These are phyloP conservation scores for Aegle marmelos DNA, from an alignment of 345 rosid genomes.

Conservation along the genomic window DNA sequence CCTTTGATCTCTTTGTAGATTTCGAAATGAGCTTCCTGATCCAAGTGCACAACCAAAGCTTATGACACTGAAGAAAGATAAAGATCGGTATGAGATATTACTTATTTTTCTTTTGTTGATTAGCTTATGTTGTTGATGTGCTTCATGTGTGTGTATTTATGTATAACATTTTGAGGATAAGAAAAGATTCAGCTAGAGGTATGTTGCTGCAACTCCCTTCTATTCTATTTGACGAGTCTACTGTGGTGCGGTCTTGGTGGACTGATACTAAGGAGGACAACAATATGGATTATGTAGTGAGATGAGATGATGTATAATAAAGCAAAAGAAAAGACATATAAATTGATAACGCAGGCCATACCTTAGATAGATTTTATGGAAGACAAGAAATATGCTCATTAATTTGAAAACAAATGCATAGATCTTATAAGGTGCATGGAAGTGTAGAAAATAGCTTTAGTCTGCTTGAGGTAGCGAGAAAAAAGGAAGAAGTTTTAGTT, in stretches of 20 bases:
- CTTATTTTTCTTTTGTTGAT: constrained; percentile 4
- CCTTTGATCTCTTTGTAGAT: constrained; percentile 43
- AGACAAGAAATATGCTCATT: neutral
- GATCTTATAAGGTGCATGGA: neutral
- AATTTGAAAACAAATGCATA: neutral
- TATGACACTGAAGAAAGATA: constrained; percentile 74
- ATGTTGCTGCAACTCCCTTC: neutral
- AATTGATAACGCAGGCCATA: neutral
- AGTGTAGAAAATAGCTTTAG: neutral
- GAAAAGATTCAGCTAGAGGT: neutral
- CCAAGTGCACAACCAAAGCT: constrained; percentile 89
- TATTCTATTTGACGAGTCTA: neutral
- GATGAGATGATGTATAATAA: neutral
- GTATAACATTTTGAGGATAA: neutral
- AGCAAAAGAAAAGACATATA: neutral
- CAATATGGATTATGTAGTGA: neutral
- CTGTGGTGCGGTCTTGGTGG: neutral
- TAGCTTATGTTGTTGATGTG: neutral
- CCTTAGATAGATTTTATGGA: neutral
- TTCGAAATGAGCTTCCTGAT: constrained; percentile 97
- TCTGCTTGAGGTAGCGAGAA: neutral
- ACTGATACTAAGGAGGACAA: neutral
- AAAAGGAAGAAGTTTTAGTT: neutral
- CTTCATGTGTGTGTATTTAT: neutral
- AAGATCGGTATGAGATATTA: constrained; percentile 66